Base-by-base conservation (phyloP, 164 flowering plant genomes). In the Cinnamomum micranthum region DNA sequence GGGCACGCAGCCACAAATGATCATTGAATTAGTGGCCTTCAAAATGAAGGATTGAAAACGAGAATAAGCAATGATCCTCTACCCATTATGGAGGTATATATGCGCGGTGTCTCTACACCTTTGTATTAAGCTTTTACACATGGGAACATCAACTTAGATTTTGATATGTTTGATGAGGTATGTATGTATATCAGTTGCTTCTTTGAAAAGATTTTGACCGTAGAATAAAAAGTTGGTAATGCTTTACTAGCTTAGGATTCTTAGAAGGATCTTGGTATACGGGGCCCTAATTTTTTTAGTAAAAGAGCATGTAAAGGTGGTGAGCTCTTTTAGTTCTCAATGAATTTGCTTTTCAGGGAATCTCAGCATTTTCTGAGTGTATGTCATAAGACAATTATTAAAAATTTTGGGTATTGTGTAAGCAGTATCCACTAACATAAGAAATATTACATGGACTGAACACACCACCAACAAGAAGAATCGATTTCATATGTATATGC, bases 391-490 rank as follows among this genome's bases (percentile, higher is more conserved):
- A 35, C 19, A 27, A 12, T 66, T 15, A 31, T 15, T 3, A 14
- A 31, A 28, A 15, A 66, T 17, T 14, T 66, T 28, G 47, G 50
- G 11, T 66, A 27, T 31, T 27, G 67, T 64, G 67, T 24, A 55
- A 55, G 60, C 14, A 55, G 19, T 14, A 27, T 66, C n/a, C 69
- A 66, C 35, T 14, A 13, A 25, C 27, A 27, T 15, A 66, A 14
- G 47, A 31, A 66, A 66, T 27, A n/a, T n/a, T n/a, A n/a, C n/a
- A n/a, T n/a, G n/a, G 85, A 82, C 75, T 82, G 77, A 82, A 31
- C 33, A 31, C 33, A 31, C 13, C 27, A 13, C 4, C 69, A 25
- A 33, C 35, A 2, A 55, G 5, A 31, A 31, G 35, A 31, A 31
- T 31, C 7, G n/a, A 55, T 55, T 55, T 55, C 60, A 41, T 41